phyloP scores from a whole-genome alignment of 768 basidiomycete species.

The Clavaria fumosa region DNA sequence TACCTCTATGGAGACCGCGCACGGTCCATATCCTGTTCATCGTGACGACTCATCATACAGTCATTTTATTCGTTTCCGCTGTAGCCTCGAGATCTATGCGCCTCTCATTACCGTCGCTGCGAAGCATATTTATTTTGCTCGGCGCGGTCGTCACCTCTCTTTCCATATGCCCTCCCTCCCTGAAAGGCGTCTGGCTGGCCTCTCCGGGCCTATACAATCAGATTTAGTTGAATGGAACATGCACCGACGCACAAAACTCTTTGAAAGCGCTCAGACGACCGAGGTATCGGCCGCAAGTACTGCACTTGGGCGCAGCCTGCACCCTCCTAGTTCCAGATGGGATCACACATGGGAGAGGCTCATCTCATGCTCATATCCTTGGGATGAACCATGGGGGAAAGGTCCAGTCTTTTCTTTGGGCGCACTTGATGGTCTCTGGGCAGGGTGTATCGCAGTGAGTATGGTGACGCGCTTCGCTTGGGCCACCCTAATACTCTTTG shows the following conservation, averaged over 20 bases:
- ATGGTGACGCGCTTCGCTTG: constrained; percentile 15
- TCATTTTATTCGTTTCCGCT: too few species aligned
- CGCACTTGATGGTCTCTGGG: constrained; percentile 39
- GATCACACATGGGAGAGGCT: constrained; percentile 11
- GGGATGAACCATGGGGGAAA: constrained; percentile 13
- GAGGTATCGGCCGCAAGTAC: neutral
- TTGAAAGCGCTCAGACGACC: constrained; percentile 9
- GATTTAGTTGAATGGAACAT: constrained; percentile 47
- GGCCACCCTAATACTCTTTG: constrained; percentile 17
- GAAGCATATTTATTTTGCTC: constrained; percentile 45
- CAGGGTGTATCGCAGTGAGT: constrained; percentile 48
- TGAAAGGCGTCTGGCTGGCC: too few species aligned
- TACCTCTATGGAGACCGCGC: constrained; percentile 19
- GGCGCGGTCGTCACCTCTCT: constrained; percentile 30
- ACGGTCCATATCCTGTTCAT: constrained; percentile 36
- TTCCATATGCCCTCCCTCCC: too few species aligned
- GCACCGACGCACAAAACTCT: constrained; percentile 19
- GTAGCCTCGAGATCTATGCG: constrained; percentile 5
- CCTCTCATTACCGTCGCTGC: constrained; percentile 44
- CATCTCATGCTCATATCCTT: constrained; percentile 27
- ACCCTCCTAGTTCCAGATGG: constrained; percentile 5
- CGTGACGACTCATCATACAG: too few species aligned
- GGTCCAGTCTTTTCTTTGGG: constrained; percentile 33
- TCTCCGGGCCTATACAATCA: constrained; percentile 35
- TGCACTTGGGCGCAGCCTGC: neutral